These are phyloP conservation scores for Penicillium decumbens DNA, from an alignment of 2,329 filamentous ascomycete species.

Conservation along the genomic window DNA sequence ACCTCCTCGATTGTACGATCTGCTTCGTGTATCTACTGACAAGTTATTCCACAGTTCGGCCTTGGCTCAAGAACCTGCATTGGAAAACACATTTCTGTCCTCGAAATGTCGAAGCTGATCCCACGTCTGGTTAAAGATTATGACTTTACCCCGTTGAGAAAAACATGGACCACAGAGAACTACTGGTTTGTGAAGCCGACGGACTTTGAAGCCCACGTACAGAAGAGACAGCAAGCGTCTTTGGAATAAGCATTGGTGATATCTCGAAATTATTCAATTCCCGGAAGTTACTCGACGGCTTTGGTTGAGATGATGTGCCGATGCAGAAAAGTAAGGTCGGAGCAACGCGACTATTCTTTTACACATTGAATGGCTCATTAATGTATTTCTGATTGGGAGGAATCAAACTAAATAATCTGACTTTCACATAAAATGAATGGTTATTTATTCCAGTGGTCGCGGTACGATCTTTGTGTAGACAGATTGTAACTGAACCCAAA, in stretches of 20 bases:
- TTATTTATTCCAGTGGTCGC: too few relatives aligned
- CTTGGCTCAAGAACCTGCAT: conserved; percentile 32
- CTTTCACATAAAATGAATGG: too few relatives aligned
- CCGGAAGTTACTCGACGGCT: conserved; percentile 15
- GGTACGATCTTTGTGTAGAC: too few relatives aligned
- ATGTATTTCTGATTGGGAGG: too few relatives aligned
- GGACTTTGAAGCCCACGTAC: conserved; percentile 37
- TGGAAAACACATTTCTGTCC: conserved; percentile 37
- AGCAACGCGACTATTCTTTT: too few relatives aligned
- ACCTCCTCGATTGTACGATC: neutral
- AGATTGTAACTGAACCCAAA: too few relatives aligned
- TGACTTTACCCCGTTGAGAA: conserved; percentile 18
- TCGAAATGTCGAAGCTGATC: conserved; percentile 39
- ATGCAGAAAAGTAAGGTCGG: too few relatives aligned
- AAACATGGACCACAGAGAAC: conserved; percentile 37
- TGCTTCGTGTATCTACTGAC: neutral
- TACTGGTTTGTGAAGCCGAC: conserved; percentile 45
- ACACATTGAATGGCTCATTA: too few relatives aligned
- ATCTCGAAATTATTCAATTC: neutral
- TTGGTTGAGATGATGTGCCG: too few relatives aligned
- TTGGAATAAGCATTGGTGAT: neutral
- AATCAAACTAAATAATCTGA: too few relatives aligned
- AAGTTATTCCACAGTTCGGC: conserved; percentile 28
- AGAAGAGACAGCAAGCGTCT: neutral
- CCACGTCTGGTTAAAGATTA: conserved; percentile 32